Conservation (phyloP, 139 green algal genomes). For the Chlamydomonas schloesseri region DNA sequence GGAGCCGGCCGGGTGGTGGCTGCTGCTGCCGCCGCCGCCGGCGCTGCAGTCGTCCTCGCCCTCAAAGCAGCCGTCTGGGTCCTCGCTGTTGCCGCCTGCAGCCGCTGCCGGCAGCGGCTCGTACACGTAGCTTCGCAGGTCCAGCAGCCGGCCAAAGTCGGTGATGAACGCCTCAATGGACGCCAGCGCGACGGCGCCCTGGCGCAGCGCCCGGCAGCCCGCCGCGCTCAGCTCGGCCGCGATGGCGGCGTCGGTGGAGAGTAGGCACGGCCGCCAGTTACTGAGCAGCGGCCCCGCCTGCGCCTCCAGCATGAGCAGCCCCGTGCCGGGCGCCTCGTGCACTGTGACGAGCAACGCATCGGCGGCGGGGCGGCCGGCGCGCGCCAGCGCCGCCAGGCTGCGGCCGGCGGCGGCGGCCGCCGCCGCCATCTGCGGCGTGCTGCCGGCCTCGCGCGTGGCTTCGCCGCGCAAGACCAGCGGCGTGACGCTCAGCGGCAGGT, state of each 20-base stretch:
- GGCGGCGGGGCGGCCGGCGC: not conserved
- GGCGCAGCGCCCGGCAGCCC: not conserved
- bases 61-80: not conserved
- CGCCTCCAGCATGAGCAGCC: conserved; percentile 29
- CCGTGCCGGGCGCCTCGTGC: not conserved
- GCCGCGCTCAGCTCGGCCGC: not conserved
- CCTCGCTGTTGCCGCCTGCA: not conserved
- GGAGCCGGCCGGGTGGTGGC: no score
- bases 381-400: not conserved
- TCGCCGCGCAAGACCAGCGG: not conserved
- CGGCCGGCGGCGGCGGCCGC: not conserved
- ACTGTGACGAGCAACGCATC: not conserved
- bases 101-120: no score
- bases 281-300: conserved; percentile 23
- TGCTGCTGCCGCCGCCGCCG: no score
- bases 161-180: not conserved
- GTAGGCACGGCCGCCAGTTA: conserved; percentile 24
- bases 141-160: conserved; percentile 25
- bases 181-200: not conserved
- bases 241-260: not conserved
- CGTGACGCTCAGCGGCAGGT: not conserved
- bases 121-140: conserved; percentile 11
- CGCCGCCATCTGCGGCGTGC: not conserved
- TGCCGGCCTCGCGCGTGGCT: no score
- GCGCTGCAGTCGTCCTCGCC: not conserved